Conservation (phyloP, 768 basidiomycete species). For the Fomitopsis serialis region DNA sequence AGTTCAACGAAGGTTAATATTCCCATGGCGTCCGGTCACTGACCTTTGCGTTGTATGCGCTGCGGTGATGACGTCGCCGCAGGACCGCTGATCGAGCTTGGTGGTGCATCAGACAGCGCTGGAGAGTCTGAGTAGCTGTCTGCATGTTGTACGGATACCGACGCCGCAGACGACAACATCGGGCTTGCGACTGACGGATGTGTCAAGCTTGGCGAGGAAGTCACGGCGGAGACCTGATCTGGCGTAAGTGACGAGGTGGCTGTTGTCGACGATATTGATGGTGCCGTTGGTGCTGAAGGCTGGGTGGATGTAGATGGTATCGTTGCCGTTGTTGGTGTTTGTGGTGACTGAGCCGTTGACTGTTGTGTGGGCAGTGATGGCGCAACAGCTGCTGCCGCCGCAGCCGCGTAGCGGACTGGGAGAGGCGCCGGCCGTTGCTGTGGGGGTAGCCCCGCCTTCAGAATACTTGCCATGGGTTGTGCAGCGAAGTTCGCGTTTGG, state of each 20-base stretch:
- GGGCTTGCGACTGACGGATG: slow-evolving; percentile 81
- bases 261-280: slow-evolving; percentile 30
- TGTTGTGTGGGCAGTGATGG: slow-evolving; percentile 33
- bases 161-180: slow-evolving; percentile 68
- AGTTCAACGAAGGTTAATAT: slow-evolving; percentile 17
- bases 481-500: slow-evolving; percentile 77
- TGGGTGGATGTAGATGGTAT: slow-evolving; percentile 21
- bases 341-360: slow-evolving; percentile 19
- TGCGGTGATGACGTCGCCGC: slow-evolving; percentile 60
- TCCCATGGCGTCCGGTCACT: slow-evolving; percentile 4
- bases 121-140: slow-evolving; percentile 72
- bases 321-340: slow-evolving; percentile 33
- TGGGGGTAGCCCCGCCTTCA: slow-evolving; percentile 68
- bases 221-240: slow-evolving; percentile 32
- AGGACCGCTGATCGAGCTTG: slow-evolving; percentile 32
- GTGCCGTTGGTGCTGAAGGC: slow-evolving; percentile 34
- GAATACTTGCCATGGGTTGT: slow-evolving; percentile 69
- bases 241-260: slow-evolving; percentile 25
- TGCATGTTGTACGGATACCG: slow-evolving; percentile 53
- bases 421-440: slow-evolving; percentile 58
- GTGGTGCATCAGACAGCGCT: slow-evolving; percentile 61
- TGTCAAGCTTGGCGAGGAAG: slow-evolving; percentile 80
- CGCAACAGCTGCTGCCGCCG: slow-evolving; percentile 65
- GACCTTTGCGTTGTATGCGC: slow-evolving; percentile 46
- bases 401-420: slow-evolving; percentile 88